Base-by-base conservation (phyloP, 2,329 filamentous ascomycete genomes). In the Exophiala oligosperma region DNA sequence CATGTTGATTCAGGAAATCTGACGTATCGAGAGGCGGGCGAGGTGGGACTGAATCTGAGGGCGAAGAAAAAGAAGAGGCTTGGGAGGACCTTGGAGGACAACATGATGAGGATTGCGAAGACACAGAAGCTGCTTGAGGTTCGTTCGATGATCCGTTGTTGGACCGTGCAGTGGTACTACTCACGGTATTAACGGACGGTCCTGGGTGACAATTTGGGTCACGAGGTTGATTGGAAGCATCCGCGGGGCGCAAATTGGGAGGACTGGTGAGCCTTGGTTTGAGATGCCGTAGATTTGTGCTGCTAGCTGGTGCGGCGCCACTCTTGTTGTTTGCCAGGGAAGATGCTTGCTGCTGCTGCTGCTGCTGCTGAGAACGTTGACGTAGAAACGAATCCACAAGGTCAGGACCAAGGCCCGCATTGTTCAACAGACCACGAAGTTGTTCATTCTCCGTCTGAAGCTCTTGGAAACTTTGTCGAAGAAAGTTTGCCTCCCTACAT, bases 391-490 rank as follows among this genome's bases (percentile, higher is more conserved):
- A 52, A 12, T 62, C 59, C 21, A 63, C 55, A 28, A 59, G 23
- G 8, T 57, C 56, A 23, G 59, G 56, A 51, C 44, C 60, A 48
- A 65, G 47, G 6, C 63, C 63, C 24, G 47, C 57, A 17, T 49
- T 47, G 2, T 52, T 44, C 17, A 65, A 47, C 4, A 65, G 51
- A 14, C 49, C 61, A 48, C 61, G 59, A 17, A 65, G 43, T 5
- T 56, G 58, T 2, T 57, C 43, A 43, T 66, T 66, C 41, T 66
- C 64, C 1, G 49, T 37, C 48, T 64, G 57, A 9, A 66, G 54
- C 28, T 66, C 54, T 17, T 38, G 38, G 9, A 59, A 56, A 11
- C 54, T 52, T 11, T 47, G 26, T 2, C 64, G 54, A 38, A 63
- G 64, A 8, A 62, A 29, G 14, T 64, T 52, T 21, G 59, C 64